A percentile compares a stretch with the other conserved stretches of the same genome.
phyloP scores from a whole-genome alignment of 768 basidiomycete species.

The Aureoboletus auriporus region DNA sequence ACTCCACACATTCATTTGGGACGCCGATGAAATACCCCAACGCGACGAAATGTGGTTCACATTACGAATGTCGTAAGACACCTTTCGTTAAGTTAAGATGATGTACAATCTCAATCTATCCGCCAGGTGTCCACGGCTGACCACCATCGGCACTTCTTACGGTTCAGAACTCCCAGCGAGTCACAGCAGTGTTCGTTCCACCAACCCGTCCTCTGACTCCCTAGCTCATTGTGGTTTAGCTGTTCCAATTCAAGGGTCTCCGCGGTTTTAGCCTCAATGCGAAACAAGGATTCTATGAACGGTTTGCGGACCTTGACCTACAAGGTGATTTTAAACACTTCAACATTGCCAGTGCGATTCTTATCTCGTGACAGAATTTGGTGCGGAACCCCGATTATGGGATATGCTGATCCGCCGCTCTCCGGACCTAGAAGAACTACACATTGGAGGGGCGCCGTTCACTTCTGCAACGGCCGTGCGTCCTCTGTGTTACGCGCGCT shows the following conservation, averaged over 20 bases:
- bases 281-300: slow-evolving; percentile 59
- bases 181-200: slow-evolving; percentile 56
- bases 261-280: slow-evolving; percentile 58
- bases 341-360: background rate
- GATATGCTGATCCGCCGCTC: slow-evolving; percentile 65
- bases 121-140: slow-evolving; percentile 61
- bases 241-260: slow-evolving; percentile 66
- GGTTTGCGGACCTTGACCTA: slow-evolving; percentile 47
- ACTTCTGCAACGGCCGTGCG: slow-evolving; percentile 44
- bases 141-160: slow-evolving; percentile 57
- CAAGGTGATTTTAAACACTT: slow-evolving; percentile 42
- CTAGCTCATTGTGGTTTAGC: slow-evolving; percentile 32
- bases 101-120: background rate
- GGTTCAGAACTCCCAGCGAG: slow-evolving; percentile 54
- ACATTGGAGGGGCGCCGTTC: slow-evolving; percentile 35
- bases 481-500: slow-evolving; percentile 54
- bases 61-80: slow-evolving; percentile 57
- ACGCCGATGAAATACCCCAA: slow-evolving; percentile 59
- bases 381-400: slow-evolving; percentile 43
- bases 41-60: slow-evolving; percentile 79
- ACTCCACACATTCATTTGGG: slow-evolving; percentile 66
- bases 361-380: slow-evolving; percentile 19
- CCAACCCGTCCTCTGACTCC: background rate
- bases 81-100: background rate
- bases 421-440: slow-evolving; percentile 63